phyloP scores from a whole-genome alignment of 2,329 filamentous ascomycete species.

The Neonectria coccinea region DNA sequence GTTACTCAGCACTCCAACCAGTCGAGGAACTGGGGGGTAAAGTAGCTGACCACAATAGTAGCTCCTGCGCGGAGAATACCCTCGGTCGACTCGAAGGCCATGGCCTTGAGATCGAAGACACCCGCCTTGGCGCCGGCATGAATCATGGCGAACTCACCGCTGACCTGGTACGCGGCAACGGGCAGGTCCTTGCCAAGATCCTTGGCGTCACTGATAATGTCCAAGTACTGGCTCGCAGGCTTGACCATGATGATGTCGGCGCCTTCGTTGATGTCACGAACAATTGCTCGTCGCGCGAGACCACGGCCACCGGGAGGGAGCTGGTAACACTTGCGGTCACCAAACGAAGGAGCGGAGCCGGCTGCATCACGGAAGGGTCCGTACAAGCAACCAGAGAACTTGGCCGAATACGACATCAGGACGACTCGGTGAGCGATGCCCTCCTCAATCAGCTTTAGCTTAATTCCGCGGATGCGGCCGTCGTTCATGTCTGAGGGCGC shows the following conservation, averaged over 20 bases:
- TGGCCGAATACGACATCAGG: slow-evolving; percentile 98
- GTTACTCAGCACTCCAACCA: slow-evolving; percentile 67
- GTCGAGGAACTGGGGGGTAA: slow-evolving; percentile 83
- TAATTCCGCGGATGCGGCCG: slow-evolving; percentile 95
- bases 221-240: slow-evolving; percentile 93
- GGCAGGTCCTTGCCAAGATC: slow-evolving; percentile 92
- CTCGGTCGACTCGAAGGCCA: slow-evolving; percentile 95
- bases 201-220: slow-evolving; percentile 98
- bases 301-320: slow-evolving; percentile 92
- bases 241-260: slow-evolving; percentile 99
- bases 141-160: slow-evolving; percentile 98
- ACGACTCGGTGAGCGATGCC: slow-evolving; percentile 91
- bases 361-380: slow-evolving; percentile 97
- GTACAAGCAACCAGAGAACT: slow-evolving; percentile 96
- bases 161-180: slow-evolving; percentile 95
- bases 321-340: slow-evolving; percentile 97
- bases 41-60: slow-evolving; percentile 93
- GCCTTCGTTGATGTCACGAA: slow-evolving; percentile 90
- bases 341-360: slow-evolving; percentile 89
- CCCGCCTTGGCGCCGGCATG: slow-evolving; percentile 95
- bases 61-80: slow-evolving; percentile 93
- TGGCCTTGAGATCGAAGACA: slow-evolving; percentile 93
- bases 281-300: slow-evolving; percentile 89
- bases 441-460: slow-evolving; percentile 95
- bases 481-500: slow-evolving; percentile 99